Evolutionary conservation across 495 filamentous ascomycete genomes (phyloP).

Genomic region (Neurospora pannonica): DNA sequence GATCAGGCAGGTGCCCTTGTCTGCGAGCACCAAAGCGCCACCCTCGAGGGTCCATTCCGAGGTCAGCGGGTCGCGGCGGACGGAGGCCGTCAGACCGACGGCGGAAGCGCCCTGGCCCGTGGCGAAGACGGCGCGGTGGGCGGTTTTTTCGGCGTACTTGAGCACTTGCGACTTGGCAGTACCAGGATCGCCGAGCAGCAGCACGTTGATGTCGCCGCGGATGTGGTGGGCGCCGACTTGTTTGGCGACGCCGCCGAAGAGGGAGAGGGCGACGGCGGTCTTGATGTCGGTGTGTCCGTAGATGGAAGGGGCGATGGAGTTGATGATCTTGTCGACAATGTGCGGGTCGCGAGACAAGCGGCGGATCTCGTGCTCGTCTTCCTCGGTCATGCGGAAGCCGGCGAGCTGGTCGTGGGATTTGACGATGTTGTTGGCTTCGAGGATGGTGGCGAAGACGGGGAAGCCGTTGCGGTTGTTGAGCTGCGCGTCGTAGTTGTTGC

Average conservation of each 20-base stretch:
- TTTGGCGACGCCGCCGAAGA: slow-evolving; percentile 95
- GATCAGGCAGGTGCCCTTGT: slow-evolving; percentile 92
- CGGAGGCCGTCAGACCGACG: slow-evolving; percentile 94
- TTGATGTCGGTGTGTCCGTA: slow-evolving; percentile 98
- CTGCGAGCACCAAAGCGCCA: slow-evolving; percentile 89
- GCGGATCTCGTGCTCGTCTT: slow-evolving; percentile 90
- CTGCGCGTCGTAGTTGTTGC: slow-evolving; percentile 96
- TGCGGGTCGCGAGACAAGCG: slow-evolving; percentile 77
- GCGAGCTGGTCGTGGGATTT: slow-evolving; percentile 97
- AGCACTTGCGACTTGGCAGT: slow-evolving; percentile 98
- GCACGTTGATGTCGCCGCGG: slow-evolving; percentile 95
- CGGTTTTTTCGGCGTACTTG: slow-evolving; percentile 97
- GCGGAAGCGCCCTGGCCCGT: slow-evolving; percentile 96
- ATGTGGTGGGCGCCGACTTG: slow-evolving; percentile 80
- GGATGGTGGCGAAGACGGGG: slow-evolving; percentile 94
- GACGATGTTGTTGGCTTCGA: slow-evolving; percentile 94
- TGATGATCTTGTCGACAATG: slow-evolving; percentile 89
- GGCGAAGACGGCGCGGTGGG: slow-evolving; percentile 94
- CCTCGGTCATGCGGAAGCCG: slow-evolving; percentile 90
- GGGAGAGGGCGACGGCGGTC: slow-evolving; percentile 85
- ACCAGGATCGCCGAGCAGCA: slow-evolving; percentile 94
- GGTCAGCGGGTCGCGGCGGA: slow-evolving; percentile 91
- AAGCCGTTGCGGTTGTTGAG: slow-evolving; percentile 99
- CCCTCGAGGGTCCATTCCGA: slow-evolving; percentile 98
- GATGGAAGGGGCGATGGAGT: slow-evolving; percentile 92